Percentiles rank a stretch among this genome's conserved stretches.
Evolutionary conservation across 148 eudicot species (phyloP).

Genomic region (Vaccinium macrocarpon): DNA sequence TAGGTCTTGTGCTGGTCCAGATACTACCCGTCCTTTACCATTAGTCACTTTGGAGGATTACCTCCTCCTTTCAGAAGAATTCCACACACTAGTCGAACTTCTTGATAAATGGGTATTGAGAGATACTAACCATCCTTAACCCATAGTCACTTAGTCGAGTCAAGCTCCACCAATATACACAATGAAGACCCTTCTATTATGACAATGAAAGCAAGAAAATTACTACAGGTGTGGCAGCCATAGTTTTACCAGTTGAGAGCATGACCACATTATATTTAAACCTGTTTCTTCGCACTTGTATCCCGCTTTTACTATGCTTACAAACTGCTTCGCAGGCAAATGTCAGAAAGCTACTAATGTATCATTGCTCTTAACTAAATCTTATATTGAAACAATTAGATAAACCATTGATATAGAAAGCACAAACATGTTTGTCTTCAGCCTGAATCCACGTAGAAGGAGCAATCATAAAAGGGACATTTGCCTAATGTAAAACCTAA

Average conservation of each 20-base stretch:
- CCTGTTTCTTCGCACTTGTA: neutral
- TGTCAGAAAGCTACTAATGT: neutral
- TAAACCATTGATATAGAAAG: neutral
- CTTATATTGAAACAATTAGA: neutral
- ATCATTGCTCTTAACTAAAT: neutral
- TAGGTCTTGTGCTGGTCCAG: neutral
- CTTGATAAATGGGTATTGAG: neutral
- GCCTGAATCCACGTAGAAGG: neutral
- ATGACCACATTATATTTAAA: neutral
- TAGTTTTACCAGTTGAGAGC: neutral
- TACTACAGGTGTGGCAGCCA: neutral
- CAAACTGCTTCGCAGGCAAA: neutral
- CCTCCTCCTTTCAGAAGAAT: neutral
- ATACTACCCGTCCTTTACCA: neutral
- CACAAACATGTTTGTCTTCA: neutral
- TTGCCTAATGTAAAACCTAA: neutral
- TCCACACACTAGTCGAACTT: neutral
- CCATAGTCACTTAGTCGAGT: neutral
- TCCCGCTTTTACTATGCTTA: neutral
- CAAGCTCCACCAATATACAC: neutral
- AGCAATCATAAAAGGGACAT: neutral
- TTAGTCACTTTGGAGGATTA: neutral
- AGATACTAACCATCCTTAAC: neutral
- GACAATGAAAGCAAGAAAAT: neutral
- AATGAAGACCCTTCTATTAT: neutral